Base-by-base conservation (phyloP, 2,329 filamentous ascomycete genomes). In the Diaporthe australafricana region DNA sequence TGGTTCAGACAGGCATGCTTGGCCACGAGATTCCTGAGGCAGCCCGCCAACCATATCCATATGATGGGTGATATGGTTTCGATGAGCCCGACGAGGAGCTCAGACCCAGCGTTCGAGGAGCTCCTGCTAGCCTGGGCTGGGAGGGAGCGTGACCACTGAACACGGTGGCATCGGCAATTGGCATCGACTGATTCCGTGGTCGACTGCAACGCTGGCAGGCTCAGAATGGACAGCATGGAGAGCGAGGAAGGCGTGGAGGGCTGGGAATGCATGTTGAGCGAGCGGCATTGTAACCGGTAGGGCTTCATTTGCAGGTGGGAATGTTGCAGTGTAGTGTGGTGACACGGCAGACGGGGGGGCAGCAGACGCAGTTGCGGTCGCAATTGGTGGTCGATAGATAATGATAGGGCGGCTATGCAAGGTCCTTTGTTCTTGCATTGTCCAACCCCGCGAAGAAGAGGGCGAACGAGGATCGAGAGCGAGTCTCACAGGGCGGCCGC, bases 401-500 rank as follows among this genome's bases (percentile, higher is more conserved):
- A 65, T 38, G 20, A 65, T 38, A 50, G 27, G 60, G 60, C 60
- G 60, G 60, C 60, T 65, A 65, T 65, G 60, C 60, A 65, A 65
- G 60, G 60, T 65, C 30, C 60, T 50, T 50, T 65, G 42, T 40
- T 9, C 42, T 50, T 63, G 60, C 27, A 45, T 11, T 63, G 60
- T 63, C 60, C 60, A 38, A 63, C 57, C 20, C 57, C 57, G 40
- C 16, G 27, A 27, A 47, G 50, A 55, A 17, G 20, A 48, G 57
- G 42, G 27, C 60, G 60, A 65, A 65, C 60, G 45, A 65, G 60
- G 45, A 35, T 20, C 30, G 17, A 38, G 60, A 50, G 22, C n/a
- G 30, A 50, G 60, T 65, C 45, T 63, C 60, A 63, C 60, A 63
- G 60, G 60, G 60, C 60, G 60, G 60, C 60, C 60, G 60, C 60